Conservation (phyloP, 306 rosid species). For the Pterocarpus santalinus region DNA sequence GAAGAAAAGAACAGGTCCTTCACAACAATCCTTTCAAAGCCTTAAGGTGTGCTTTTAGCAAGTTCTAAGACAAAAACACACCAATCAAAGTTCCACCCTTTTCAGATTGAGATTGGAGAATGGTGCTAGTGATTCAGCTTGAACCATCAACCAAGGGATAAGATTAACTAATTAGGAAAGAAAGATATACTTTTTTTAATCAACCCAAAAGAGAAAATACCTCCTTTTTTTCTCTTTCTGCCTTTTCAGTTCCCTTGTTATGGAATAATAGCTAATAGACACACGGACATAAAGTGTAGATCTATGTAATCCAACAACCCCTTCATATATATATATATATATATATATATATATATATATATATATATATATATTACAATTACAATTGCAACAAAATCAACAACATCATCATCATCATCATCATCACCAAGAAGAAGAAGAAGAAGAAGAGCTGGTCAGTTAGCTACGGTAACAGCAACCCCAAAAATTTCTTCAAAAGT, state of each 20-base stretch:
- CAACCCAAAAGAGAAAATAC: neutral
- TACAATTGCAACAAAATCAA: neutral
- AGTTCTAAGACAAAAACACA: neutral
- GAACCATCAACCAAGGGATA: conserved; percentile 41
- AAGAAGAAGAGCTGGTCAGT: neutral
- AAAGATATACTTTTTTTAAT: conserved; percentile 4
- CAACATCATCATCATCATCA: conserved; percentile 12
- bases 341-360: too few relatives aligned
- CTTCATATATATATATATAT: too few relatives aligned
- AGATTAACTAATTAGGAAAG: conserved; percentile 14
- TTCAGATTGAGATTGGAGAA: conserved; percentile 1
- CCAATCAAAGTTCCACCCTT: neutral
- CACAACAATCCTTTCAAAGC: too few relatives aligned
- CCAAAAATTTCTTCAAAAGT: neutral
- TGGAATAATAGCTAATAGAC: conserved; percentile 21
- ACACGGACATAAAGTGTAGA: conserved; percentile 50
- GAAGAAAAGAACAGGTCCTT: neutral
- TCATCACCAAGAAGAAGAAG: neutral
- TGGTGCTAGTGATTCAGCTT: neutral
- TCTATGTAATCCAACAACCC: conserved; percentile 21
- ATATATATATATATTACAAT: too few relatives aligned
- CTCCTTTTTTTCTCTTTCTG: neutral
- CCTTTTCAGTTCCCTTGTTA: conserved; percentile 1
- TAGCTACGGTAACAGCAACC: neutral
- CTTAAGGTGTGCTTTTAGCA: neutral